Evolutionary conservation across 768 basidiomycete genomes (phyloP), one percentile per base, ranked within the genome.

Genomic region (Leccinum pellstonianum): DNA sequence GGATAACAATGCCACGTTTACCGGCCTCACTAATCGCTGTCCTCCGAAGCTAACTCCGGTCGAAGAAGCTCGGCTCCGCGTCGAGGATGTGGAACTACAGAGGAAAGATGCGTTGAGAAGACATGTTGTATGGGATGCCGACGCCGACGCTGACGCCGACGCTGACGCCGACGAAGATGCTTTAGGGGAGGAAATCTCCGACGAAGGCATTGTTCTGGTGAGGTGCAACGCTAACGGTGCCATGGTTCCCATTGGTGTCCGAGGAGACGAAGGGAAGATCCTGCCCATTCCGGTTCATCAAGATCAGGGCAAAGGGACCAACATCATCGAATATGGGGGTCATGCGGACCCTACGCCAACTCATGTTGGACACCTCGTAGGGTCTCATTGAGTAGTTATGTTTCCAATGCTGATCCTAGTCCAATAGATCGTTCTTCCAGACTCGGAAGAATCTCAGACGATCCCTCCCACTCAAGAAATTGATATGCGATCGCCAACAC

Each of bases 101-200:
- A 74, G 73, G 55, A 75, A 78, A 62, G 91, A 92, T 59, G 89
- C 90, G 2, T 67, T 77, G 31, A 71, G 76, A 11, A 81, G 91
- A 59, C 84, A 80, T 51, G 73, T 91, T 25, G 82, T 86, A 9
- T 93, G 90, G 90, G 75, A 76, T 59, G 81, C 80, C 12, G n/a
- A n/a, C n/a, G n/a, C n/a, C n/a, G n/a, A n/a, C n/a, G n/a, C n/a
- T n/a, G 83, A 86, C 41, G 80, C 79, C 11, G 83, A 86, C 41
- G 41, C 41, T 2, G 41, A 48, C 47, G 78, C 77, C 21, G 86
- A 85, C 55, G 64, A 68, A 14, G 87, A 90, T 67, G 86, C 83
- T 7, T 80, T 83, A 11, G 84, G 84, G 9, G 86, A 88, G 54
- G 81, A 81, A 29, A 51, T 67, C 14, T 65, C 66, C 11, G 66